Base-by-base conservation (phyloP, 1,139 yeast species). In the Yamadazyma aaseri region DNA sequence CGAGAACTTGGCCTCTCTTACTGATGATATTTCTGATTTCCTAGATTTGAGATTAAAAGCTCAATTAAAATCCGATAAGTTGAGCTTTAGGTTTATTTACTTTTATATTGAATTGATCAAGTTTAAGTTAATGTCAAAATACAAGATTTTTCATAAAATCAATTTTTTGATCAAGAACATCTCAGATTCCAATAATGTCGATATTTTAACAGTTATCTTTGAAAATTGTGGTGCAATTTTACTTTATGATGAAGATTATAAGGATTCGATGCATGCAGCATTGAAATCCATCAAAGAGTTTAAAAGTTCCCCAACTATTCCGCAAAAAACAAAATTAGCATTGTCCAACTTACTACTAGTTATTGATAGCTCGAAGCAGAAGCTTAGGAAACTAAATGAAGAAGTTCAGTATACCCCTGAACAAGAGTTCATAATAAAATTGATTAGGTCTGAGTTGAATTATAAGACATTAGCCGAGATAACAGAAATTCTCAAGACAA, bases 71-170 rank as follows among this genome's bases (percentile, higher is more conserved):
- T 68, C 79, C 18, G 71, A 71, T 35, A 54, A 51, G 20, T 55
- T 81, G 35, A 76, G 77, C 43, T 74, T 79, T 46, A 71, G 67
- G 44, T 79, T 74, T 44, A 73, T 85, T 25, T 65, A 72, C 23
- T 82, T 83, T 42, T 81, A 86, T 44, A 66, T 80, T 33, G 97
- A 90, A 50, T 63, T 89, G 61, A 75, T 83, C 30, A 86, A 86
- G 52, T 90, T 89, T 55, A 79, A 76, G 44, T 56, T 87, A 45
- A 67, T 89, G n/a, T 94, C 95, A 0, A 64, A 68, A 14, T 83
- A 77, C 55, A 68, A 82, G 35, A 69, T 82, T 4, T 84, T 87
- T 54, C 92, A 87, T 55, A 83, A 79, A 51, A 73, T 84, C 35
- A 66, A 84, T 42, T 60, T 69, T 2, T 59, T 83, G 41, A 75